A percentile compares a stretch with the other conserved stretches of the same genome.
Conservation (phyloP, 257 asterid species). For the Solanum piurae region DNA sequence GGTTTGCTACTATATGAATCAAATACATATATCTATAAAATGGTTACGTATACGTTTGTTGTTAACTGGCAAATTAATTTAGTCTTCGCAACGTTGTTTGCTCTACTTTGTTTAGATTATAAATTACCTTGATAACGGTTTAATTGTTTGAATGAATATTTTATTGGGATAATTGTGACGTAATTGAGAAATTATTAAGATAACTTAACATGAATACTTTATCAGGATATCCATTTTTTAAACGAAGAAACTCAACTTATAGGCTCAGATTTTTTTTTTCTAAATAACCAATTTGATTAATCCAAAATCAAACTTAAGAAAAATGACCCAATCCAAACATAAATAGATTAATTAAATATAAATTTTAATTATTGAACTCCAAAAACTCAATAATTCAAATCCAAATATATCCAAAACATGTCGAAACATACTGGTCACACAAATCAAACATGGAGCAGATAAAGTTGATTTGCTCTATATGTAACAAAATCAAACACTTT, state of each 20-base stretch:
- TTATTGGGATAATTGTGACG: too few species aligned
- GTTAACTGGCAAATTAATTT: too few species aligned
- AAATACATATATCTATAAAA: too few species aligned
- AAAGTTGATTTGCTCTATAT: background rate
- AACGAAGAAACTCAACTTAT: background rate
- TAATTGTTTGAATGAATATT: too few species aligned
- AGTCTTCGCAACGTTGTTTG: too few species aligned
- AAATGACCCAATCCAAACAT: background rate
- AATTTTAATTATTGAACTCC: background rate
- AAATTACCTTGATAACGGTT: too few species aligned
- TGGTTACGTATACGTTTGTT: too few species aligned
- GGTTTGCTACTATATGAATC: too few species aligned
- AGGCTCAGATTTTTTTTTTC: too few species aligned
- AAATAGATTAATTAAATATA: background rate
- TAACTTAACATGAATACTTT: too few species aligned
- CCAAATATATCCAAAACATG: background rate
- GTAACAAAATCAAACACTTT: background rate
- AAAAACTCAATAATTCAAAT: too few species aligned
- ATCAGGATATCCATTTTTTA: background rate
- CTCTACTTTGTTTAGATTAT: too few species aligned
- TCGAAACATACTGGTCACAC: background rate
- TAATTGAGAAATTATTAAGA: background rate
- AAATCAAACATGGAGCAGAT: background rate
- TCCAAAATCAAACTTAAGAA: background rate
- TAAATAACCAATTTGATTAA: background rate